phyloP scores from a whole-genome alignment of 805 yeast species.

The Scheffersomyces stipitis region DNA sequence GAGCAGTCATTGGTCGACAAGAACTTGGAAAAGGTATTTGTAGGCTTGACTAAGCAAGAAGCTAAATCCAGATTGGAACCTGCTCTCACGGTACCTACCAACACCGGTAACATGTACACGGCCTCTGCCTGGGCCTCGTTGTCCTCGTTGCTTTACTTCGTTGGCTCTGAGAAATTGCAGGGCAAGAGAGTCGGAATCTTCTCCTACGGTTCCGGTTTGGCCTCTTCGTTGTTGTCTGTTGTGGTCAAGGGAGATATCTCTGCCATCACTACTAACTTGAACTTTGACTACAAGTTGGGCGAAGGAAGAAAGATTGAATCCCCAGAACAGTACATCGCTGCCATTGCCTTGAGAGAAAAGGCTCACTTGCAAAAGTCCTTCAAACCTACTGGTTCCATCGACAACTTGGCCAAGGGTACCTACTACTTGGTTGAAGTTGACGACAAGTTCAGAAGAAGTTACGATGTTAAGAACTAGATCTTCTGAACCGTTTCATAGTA shows the following conservation, averaged over 20 bases:
- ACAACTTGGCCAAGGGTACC: slow-evolving; percentile 67
- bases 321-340: slow-evolving; percentile 80
- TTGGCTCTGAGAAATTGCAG: slow-evolving; percentile 71
- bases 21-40: slow-evolving; percentile 79
- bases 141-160: slow-evolving; percentile 74
- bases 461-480: slow-evolving; percentile 63
- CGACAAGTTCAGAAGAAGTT: slow-evolving; percentile 84
- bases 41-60: slow-evolving; percentile 69
- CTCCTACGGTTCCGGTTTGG: slow-evolving; percentile 98
- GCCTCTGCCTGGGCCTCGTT: slow-evolving; percentile 89
- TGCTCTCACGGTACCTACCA: slow-evolving; percentile 84
- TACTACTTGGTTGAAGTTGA: slow-evolving; percentile 83
- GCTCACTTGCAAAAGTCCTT: slow-evolving; percentile 80
- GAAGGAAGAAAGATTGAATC: slow-evolving; percentile 60
- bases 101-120: slow-evolving; percentile 98
- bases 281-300: slow-evolving; percentile 65
- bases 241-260: slow-evolving; percentile 80
- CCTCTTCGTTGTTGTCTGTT: slow-evolving; percentile 82
- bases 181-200: slow-evolving; percentile 86
- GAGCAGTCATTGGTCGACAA: slow-evolving; percentile 79
- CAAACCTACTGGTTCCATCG: slow-evolving; percentile 78
- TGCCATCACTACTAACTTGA: slow-evolving; percentile 59
- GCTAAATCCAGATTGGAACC: slow-evolving; percentile 72
- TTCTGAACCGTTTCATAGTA: no score
- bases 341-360: slow-evolving; percentile 82